Percentiles rank a stretch among this genome's conserved stretches.
Conservation (phyloP, 1,284 basidiomycete species). For the Moesziomyces globuligerus region DNA sequence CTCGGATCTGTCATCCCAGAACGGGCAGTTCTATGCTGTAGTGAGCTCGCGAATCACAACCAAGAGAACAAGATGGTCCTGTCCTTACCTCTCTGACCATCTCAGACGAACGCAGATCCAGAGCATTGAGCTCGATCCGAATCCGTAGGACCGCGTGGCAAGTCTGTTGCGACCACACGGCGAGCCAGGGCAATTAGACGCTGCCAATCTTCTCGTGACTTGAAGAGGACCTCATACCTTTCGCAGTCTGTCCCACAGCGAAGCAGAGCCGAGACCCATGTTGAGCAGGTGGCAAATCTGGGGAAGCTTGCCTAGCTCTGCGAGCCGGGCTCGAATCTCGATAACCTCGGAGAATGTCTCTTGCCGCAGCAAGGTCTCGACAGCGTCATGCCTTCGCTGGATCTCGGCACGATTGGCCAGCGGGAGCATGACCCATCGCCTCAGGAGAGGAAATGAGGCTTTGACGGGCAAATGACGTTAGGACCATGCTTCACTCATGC, state of each 20-base stretch:
- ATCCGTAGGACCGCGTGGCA: conserved; percentile 36
- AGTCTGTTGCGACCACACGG: conserved; percentile 8
- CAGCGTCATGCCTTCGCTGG: conserved; percentile 30
- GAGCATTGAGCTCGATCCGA: conserved; percentile 12
- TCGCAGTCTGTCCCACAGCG: conserved; percentile 22
- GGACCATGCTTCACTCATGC: no score
- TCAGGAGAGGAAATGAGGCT: conserved; percentile 35
- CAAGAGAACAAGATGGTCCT: no score
- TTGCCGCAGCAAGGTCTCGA: conserved; percentile 28
- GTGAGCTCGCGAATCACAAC: no score
- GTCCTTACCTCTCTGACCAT: conserved; percentile 17
- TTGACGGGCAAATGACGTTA: not conserved
- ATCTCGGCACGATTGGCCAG: conserved; percentile 22
- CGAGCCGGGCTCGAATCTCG: conserved; percentile 16
- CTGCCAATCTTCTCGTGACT: no score
- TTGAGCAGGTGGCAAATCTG: conserved; percentile 28
- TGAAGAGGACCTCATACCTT: conserved; percentile 12
- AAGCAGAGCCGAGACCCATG: conserved; percentile 22
- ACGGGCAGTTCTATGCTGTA: no score
- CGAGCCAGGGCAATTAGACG: no score
- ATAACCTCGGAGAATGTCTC: conserved; percentile 20
- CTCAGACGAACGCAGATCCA: conserved; percentile 17
- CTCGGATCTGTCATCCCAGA: conserved; percentile 12
- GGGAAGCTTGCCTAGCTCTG: conserved; percentile 22
- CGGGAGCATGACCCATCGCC: conserved; percentile 40